phyloP scores from a whole-genome alignment of 306 rosid genomes.

The Ammopiptanthus mongolicus region DNA sequence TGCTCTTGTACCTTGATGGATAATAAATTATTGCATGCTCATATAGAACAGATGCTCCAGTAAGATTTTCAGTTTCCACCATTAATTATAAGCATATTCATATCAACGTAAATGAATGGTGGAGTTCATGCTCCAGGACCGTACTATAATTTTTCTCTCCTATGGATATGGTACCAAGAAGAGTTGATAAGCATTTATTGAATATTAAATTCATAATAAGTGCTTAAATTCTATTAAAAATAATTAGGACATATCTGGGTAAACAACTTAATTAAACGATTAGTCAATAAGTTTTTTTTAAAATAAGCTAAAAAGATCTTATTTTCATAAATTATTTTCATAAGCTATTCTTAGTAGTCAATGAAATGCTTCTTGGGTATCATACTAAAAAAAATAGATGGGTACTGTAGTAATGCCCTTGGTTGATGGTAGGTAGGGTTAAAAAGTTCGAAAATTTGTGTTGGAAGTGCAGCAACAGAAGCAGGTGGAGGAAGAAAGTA shows the following conservation, averaged over 20 bases:
- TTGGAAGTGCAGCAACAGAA: conserved; percentile 30
- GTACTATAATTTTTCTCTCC: neutral
- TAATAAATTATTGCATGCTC: neutral
- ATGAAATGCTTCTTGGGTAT: neutral
- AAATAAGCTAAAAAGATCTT: too few species aligned
- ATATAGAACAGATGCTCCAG: neutral
- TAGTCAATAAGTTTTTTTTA: too few species aligned
- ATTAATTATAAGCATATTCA: neutral
- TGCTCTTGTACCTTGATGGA: neutral
- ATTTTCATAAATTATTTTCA: too few species aligned
- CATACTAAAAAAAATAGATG: neutral
- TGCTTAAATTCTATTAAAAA: too few species aligned
- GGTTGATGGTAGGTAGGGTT: neutral
- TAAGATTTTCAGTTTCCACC: neutral
- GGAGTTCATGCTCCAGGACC: neutral
- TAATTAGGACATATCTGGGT: too few species aligned
- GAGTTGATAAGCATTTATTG: neutral
- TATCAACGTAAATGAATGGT: neutral
- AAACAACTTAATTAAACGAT: too few species aligned
- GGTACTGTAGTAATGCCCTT: neutral
- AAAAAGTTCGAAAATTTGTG: conserved; percentile 11
- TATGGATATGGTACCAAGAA: neutral
- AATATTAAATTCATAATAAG: too few species aligned
- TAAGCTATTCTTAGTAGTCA: neutral
- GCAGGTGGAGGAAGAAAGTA: neutral